Evolutionary conservation across 192 early-diverging fungal species (phyloP).

Genomic region (Coemansia sp.): DNA sequence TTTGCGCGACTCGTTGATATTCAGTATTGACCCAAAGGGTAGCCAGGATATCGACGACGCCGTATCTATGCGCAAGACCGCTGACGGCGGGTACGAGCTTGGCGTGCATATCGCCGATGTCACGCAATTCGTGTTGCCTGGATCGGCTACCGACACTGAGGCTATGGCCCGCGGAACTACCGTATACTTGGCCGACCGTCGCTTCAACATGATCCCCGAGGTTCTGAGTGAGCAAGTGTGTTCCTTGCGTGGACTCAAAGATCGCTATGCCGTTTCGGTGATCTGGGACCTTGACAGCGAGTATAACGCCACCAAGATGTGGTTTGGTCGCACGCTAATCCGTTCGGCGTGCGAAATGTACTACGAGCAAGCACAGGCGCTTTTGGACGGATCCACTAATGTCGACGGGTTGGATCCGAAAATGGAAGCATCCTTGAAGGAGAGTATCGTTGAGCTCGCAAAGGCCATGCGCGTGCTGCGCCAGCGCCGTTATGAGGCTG

Average conservation of each 20-base stretch:
- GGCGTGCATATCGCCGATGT: slow-evolving; percentile 83
- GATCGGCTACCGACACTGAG: slow-evolving; percentile 65
- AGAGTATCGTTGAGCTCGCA: slow-evolving; percentile 52
- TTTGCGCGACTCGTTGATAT: slow-evolving; percentile 47
- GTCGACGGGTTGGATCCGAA: slow-evolving; percentile 48
- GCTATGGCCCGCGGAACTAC: slow-evolving; percentile 73
- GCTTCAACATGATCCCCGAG: slow-evolving; percentile 81
- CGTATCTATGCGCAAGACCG: slow-evolving; percentile 60
- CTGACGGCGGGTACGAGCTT: slow-evolving; percentile 58
- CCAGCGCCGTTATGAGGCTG: slow-evolving; percentile 56
- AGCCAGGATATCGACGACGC: slow-evolving; percentile 84
- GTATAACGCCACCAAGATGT: slow-evolving; percentile 54
- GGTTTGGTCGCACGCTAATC: slow-evolving; percentile 75
- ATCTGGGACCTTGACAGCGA: slow-evolving; percentile 64
- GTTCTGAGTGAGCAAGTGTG: slow-evolving; percentile 72
- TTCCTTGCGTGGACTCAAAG: slow-evolving; percentile 65
- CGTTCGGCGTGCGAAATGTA: slow-evolving; percentile 75
- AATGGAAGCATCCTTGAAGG: slow-evolving; percentile 41
- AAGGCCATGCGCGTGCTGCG: slow-evolving; percentile 58
- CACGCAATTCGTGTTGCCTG: slow-evolving; percentile 64
- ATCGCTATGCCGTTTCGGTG: slow-evolving; percentile 73
- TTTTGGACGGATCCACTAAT: slow-evolving; percentile 59
- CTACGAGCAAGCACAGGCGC: slow-evolving; percentile 73
- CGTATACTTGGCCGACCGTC: slow-evolving; percentile 74
- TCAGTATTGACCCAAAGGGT: slow-evolving; percentile 76